Evolutionary conservation across 805 yeast genomes (phyloP), one percentile per base, ranked within the genome.

Genomic region (Pichia pseudocactophila): DNA sequence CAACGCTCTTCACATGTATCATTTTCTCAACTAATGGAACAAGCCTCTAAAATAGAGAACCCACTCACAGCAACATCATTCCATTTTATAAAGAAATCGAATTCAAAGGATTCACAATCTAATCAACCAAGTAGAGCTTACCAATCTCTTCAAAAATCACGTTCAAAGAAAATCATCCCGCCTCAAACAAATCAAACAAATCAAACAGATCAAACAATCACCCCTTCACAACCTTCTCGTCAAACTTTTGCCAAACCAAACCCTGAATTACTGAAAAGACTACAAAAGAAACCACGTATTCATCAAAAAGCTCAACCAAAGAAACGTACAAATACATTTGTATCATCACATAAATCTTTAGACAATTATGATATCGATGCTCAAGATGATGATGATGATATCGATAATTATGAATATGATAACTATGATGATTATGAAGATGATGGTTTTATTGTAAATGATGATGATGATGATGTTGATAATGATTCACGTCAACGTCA

Each of bases 11-110:
- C 26, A 38, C 44, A 7, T 55, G 59, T 80, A 57, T 74, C 78
- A 15, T 82, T 80, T 55, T 71, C 70, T 42, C 84, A 83, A 35
- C 66, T 82, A 41, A 76, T 82, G 83, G 75, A 75, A 53, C 75
- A 76, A 55, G 92, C 90, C 0, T 72, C 72, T 12, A 61, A 64
- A 11, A 73, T 82, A 2, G 83, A 81, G 54, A 65, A 69, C 22
- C 69, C 56, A 47, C 69, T 66, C 55, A 64, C 64, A 53, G 73
- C 65, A 37, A 43, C 52, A 18, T 49, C 53, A 19, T 54, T 34
- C 55, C 50, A 12, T 32, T 32, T 15, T 19, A 22, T 13, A 3
- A 22, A 34, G 30, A 27, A 20, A 7, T 27, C n/a, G n/a, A n/a
- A n/a, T n/a, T n/a, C n/a, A n/a, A n/a, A n/a, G n/a, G n/a, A n/a